Percentiles rank a stretch among this genome's conserved stretches.
Evolutionary conservation across 2,329 filamentous ascomycete species (phyloP).

Genomic region (Aspergillus pseudonomiae): DNA sequence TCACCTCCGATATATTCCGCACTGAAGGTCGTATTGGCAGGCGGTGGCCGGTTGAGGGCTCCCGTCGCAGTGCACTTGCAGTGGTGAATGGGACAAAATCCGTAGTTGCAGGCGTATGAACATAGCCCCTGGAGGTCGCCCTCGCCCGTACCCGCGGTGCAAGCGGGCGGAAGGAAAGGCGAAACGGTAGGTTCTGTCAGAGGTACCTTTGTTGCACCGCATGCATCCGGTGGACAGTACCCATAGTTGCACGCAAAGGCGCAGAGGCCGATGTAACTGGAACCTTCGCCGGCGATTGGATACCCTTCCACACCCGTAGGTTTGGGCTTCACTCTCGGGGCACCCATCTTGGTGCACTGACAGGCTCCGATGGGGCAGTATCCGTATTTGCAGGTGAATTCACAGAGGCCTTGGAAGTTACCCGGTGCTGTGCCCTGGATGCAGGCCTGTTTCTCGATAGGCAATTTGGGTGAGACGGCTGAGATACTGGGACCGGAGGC

Average conservation of each 20-base stretch:
- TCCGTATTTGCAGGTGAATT: slow-evolving; percentile 28
- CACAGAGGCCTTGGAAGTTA: slow-evolving; percentile 28
- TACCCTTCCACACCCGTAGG: slow-evolving; percentile 11
- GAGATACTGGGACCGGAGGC: not conserved
- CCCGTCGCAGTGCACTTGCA: not conserved
- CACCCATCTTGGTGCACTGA: slow-evolving; percentile 9
- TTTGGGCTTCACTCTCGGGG: slow-evolving; percentile 1
- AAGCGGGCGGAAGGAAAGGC: slow-evolving; percentile 10
- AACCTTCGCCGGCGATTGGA: slow-evolving; percentile 12
- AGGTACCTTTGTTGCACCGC: slow-evolving; percentile 12
- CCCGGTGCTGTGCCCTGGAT: slow-evolving; percentile 22
- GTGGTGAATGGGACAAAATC: not conserved
- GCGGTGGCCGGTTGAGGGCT: not conserved
- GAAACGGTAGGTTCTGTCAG: slow-evolving; percentile 14
- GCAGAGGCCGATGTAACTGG: slow-evolving; percentile 20
- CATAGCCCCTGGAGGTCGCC: slow-evolving; percentile 1
- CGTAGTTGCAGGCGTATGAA: slow-evolving; percentile 1
- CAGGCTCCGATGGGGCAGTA: slow-evolving; percentile 27
- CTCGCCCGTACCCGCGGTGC: not conserved
- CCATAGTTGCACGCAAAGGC: slow-evolving; percentile 17
- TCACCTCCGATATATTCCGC: not conserved
- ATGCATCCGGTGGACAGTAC: slow-evolving; percentile 13
- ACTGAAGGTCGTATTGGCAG: not conserved
- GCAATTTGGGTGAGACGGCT: slow-evolving; percentile 6
- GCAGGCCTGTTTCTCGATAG: slow-evolving; percentile 20